These are phyloP conservation scores for Aspergillus sp. DNA, from an alignment of 2,329 filamentous ascomycete species.

Conservation along the genomic window DNA sequence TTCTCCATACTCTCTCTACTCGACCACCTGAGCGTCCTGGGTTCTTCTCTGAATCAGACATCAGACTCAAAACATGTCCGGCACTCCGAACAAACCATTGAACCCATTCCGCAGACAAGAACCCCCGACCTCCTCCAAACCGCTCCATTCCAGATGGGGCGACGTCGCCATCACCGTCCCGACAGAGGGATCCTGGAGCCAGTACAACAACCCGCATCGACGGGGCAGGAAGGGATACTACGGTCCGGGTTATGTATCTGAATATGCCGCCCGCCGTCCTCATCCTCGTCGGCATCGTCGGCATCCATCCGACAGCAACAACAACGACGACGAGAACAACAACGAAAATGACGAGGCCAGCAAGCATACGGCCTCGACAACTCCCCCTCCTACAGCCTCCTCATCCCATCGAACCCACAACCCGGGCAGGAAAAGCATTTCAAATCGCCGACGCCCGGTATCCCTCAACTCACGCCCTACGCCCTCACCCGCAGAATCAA, in stretches of 20 bases:
- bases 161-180: conserved; percentile 30
- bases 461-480: conserved; percentile 17
- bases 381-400: conserved; percentile 9
- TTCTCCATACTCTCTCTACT: conserved; percentile 1
- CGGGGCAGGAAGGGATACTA: conserved; percentile 11
- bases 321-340: conserved; percentile 1
- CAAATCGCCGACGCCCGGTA: conserved; percentile 21
- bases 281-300: conserved; percentile 3
- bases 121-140: conserved; percentile 12
- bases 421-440: too few species aligned
- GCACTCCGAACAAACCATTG: conserved; percentile 11
- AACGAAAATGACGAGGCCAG: too few species aligned
- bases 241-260: conserved; percentile 22
- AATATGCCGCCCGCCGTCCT: conserved; percentile 4
- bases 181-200: conserved; percentile 31
- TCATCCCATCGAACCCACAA: conserved; percentile 14
- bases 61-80: neutral
- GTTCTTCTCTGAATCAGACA: neutral
- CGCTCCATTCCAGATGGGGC: conserved; percentile 31
- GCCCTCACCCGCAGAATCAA: conserved; percentile 5
- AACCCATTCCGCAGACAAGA: conserved; percentile 22
- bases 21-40: neutral
- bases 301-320: conserved; percentile 7
- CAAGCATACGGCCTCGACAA: too few species aligned
- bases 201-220: conserved; percentile 21